Conservation (phyloP, 169 alveolate genomes). For the Fabrea salina region DNA sequence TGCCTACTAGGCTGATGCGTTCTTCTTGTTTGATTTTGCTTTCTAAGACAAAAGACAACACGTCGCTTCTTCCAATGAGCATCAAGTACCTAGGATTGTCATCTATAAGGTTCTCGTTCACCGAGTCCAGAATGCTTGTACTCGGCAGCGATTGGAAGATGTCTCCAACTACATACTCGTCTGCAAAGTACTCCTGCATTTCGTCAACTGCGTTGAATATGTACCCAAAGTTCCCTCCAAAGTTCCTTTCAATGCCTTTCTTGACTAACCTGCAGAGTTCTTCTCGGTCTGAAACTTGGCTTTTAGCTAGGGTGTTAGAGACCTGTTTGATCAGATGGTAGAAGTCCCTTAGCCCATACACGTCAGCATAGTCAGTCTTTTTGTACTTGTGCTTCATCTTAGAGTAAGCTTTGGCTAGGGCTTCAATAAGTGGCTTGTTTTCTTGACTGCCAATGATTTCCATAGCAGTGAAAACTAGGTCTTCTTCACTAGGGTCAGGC, state of each 20-base stretch:
- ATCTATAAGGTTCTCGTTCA: neutral
- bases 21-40: neutral
- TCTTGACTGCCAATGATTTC: neutral
- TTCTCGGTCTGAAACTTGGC: neutral
- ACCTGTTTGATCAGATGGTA: neutral
- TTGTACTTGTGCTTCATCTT: neutral
- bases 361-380: neutral
- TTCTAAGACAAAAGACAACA: neutral
- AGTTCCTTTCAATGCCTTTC: constrained; percentile 10
- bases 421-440: too few species aligned
- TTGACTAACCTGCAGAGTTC: neutral
- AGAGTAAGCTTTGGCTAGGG: too few species aligned
- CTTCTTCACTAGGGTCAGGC: constrained; percentile 55
- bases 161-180: neutral
- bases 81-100: neutral
- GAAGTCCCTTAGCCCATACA: constrained; percentile 4
- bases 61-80: constrained; percentile 1
- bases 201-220: neutral
- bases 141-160: neutral
- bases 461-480: constrained; percentile 47
- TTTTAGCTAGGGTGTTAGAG: neutral
- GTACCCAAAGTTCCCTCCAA: too few species aligned
- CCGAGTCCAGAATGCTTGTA: neutral
- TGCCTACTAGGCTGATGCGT: neutral
- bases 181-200: neutral